Base-by-base conservation (phyloP, 2,329 filamentous ascomycete genomes). In the Alternaria tenuissima region DNA sequence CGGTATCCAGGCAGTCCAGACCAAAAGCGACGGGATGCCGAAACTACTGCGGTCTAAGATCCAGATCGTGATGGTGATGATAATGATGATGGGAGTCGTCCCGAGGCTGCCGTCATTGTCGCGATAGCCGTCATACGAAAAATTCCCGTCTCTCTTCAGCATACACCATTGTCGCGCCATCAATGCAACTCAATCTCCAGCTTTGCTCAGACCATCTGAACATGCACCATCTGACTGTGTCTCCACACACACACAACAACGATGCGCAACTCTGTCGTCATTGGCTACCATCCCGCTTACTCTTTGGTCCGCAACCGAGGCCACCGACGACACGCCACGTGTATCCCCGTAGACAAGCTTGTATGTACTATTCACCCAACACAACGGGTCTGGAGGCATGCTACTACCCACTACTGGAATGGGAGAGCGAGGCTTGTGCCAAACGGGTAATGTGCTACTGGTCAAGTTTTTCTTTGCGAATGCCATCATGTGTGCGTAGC, bases 261-360 rank as follows among this genome's bases (percentile, higher is more conserved):
- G 32, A 42, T 52, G 48, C 46, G 56, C 52, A 32, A 24, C 20
- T 34, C 39, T 52, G 18, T 67, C 68, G 66, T 66, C 63, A 67
- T 68, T 65, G 65, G 65, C 65, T 67, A 67, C 39, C 61, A 61
- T 67, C 57, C 61, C 58, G 58, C 63, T 63, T 59, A 61, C 61
- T 55, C 61, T 55, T 61, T 36, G 38, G 44, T 55, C 55, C 57
- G 39, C 56, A 65, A 61, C 58, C 56, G 55, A 63, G 59, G 57
- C 75, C 73, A 78, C 65, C 71, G 57, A 72, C 61, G 59, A 69
- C 62, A n/a, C 68, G 76, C 73, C 76, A 78, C 76, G 76, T 78
- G 72, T 77, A 76, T 69, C 60, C 67, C 54, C 47, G 55, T 52
- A 68, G 62, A 64, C 63, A 65, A 61, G 59, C 60, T 56, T 55